Base-by-base conservation (phyloP, 2,329 filamentous ascomycete genomes). In the Nemania abortiva region DNA sequence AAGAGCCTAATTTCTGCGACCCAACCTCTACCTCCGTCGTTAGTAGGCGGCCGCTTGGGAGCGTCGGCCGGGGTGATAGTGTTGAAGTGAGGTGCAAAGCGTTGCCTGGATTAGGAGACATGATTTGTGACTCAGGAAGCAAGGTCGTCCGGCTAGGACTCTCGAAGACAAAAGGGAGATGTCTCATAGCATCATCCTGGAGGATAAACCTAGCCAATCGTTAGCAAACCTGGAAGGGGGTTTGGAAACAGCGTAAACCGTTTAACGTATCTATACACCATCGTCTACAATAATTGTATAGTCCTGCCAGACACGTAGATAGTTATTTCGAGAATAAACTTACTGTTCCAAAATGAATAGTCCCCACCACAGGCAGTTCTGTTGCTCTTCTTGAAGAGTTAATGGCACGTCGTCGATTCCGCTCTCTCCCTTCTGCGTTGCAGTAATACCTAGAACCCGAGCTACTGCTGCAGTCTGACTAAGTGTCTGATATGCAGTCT, bases 341-440 rank as follows among this genome's bases (percentile, higher is more conserved):
- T 72, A 82, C 81, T 83, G 81, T 66, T 84, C 82, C 34, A 84
- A 74, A 20, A 84, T 81, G 66, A 84, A 81, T 50, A 84, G 74
- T 1, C 78, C 80, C 82, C 82, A 84, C 77, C 83, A 84, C 34
- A 84, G 73, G 50, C 80, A 79, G 54, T 81, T 77, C 6, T 77
- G 77, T 70, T 83, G 81, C 68, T 84, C 70, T 13, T 69, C 54
- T 10, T 72, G 59, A 0, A 72, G 63, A n/a, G 67, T 70, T 15
- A 70, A 58, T 4, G 68, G 63, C 24, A 66, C 62, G 22, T 69
- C 71, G 18, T 68, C 57, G 34, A 79, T 77, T 29, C 73, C 76
- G 29, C 76, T 76, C 15, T 73, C 75, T n/a, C 77, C 70, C 9
- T 74, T 77, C 64, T 80, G 79, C 1, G 81, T 81, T 0, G 82